Conservation (phyloP, 1,284 basidiomycete genomes). For the Ceratobasidium sp. region DNA sequence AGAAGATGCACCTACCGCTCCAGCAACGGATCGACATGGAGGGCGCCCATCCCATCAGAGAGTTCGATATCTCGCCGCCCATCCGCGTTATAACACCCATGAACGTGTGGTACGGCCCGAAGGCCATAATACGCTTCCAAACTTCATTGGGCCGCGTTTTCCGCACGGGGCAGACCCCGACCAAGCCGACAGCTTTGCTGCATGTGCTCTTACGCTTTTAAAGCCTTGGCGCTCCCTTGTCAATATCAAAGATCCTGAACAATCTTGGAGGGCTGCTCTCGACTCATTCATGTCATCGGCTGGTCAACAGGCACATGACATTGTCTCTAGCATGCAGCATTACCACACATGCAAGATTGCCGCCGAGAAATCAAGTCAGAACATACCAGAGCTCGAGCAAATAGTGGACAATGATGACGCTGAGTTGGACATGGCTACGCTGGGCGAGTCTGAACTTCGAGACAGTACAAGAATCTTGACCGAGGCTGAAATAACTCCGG, state of each 20-base stretch:
- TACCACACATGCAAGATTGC: neutral
- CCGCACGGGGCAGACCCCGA: conserved; percentile 1
- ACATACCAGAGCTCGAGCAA: neutral
- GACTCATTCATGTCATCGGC: neutral
- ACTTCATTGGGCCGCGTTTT: conserved; percentile 30
- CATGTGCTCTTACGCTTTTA: conserved; percentile 11
- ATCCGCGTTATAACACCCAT: conserved; percentile 11
- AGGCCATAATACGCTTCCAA: conserved; percentile 22
- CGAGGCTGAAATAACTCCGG: conserved; percentile 4
- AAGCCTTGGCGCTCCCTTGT: conserved; percentile 36
- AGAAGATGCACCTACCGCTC: neutral
- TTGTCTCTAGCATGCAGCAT: neutral
- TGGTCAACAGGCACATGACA: neutral
- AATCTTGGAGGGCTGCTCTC: conserved; percentile 22
- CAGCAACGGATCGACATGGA: neutral
- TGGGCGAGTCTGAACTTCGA: neutral
- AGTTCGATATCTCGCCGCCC: neutral
- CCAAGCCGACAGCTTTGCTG: neutral
- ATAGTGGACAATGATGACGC: neutral
- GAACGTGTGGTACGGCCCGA: neutral
- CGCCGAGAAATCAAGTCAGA: neutral
- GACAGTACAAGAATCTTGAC: too few relatives aligned
- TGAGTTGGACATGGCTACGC: neutral
- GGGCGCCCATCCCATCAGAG: conserved; percentile 7
- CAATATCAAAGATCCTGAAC: neutral